A percentile compares a stretch with the other conserved stretches of the same genome.
Conservation (phyloP, 1,284 basidiomycete genomes). For the Volvariella surrecta region DNA sequence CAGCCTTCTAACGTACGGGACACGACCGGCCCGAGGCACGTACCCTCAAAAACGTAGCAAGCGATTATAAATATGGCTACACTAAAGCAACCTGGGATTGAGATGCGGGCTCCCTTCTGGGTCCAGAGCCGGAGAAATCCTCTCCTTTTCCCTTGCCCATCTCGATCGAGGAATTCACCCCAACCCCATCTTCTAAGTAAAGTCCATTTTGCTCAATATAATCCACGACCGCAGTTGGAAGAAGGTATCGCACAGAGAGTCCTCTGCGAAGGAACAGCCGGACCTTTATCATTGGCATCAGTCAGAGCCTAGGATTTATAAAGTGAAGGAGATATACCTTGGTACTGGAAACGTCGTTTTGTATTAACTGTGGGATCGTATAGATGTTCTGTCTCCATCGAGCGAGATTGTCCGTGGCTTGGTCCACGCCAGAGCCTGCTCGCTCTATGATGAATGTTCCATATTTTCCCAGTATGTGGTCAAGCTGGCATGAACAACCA, state of each 20-base stretch:
- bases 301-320: conserved; percentile 2
- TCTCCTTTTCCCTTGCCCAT: conserved; percentile 25
- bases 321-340: conserved; percentile 48
- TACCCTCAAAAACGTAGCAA: no score
- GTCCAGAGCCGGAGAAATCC: no score
- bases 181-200: conserved; percentile 51
- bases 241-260: conserved; percentile 89
- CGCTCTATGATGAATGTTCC: conserved; percentile 95
- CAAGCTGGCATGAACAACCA: conserved; percentile 46
- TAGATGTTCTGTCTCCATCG: conserved; percentile 88
- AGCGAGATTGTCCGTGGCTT: conserved; percentile 67
- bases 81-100: no score
- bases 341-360: conserved; percentile 97
- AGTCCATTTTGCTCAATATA: conserved; percentile 85
- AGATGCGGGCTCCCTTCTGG: no score
- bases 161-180: conserved; percentile 15
- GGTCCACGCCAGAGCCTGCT: conserved; percentile 87
- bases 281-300: conserved; percentile 26
- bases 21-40: no score
- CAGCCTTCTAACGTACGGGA: no score
- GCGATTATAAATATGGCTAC: no score
- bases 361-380: conserved; percentile 92
- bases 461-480: conserved; percentile 92
- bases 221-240: conserved; percentile 88
- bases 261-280: conserved; percentile 88